Percentiles rank a stretch among this genome's conserved stretches.
Conservation (phyloP, 78 protist genomes). For the Isochrysis galbana region DNA sequence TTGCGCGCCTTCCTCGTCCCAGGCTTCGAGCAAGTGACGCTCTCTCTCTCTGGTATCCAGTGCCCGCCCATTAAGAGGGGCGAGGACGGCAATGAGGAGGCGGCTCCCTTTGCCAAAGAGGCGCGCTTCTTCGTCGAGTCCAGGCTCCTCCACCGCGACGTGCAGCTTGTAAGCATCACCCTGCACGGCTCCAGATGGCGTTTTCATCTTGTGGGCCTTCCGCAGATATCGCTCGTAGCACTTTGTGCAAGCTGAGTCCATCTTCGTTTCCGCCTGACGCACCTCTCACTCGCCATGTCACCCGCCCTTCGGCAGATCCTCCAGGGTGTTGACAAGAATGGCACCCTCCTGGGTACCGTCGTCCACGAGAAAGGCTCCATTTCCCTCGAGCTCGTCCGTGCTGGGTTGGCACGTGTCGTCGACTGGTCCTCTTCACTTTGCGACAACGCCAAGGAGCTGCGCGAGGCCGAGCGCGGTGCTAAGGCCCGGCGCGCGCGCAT, state of each 20-base stretch:
- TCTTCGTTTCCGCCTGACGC: background rate
- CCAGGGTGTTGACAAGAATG: constrained; percentile 36
- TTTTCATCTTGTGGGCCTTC: background rate
- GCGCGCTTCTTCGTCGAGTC: constrained; percentile 49
- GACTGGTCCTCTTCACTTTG: constrained; percentile 45
- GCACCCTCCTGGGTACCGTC: constrained; percentile 46
- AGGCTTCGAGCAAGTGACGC: background rate
- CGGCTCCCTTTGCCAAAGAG: constrained; percentile 2
- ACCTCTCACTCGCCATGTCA: background rate
- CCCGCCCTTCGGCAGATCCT: background rate
- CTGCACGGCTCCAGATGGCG: background rate
- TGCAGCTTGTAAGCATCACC: constrained; percentile 3
- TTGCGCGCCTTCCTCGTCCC: constrained; percentile 19
- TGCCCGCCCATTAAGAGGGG: background rate
- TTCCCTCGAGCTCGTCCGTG: constrained; percentile 39
- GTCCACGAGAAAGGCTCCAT: constrained; percentile 54
- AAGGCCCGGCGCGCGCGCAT: background rate
- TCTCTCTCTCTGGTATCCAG: background rate
- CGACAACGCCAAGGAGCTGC: background rate
- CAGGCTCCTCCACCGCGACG: constrained; percentile 59
- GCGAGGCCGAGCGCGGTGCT: constrained; percentile 26
- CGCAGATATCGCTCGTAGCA: background rate
- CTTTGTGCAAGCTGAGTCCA: background rate
- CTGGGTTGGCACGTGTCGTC: constrained; percentile 55
- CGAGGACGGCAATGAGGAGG: constrained; percentile 30